Conservation (phyloP, 2,329 filamentous ascomycete species). For the Colletotrichum tamarilloi region DNA sequence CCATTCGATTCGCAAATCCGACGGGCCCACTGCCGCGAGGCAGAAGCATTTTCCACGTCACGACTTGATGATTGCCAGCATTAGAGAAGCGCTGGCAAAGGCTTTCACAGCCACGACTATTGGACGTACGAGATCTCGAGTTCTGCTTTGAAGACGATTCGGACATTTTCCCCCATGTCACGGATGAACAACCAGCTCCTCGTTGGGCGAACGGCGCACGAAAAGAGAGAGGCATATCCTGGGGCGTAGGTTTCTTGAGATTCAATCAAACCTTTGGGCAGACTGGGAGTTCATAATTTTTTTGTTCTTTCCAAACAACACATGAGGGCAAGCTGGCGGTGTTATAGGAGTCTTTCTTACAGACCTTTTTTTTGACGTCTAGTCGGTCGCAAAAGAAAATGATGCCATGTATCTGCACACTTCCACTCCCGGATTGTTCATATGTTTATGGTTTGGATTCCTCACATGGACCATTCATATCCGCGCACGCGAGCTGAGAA, state of each 20-base stretch:
- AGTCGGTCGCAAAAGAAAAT: constrained; percentile 31
- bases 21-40: constrained; percentile 31
- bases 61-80: constrained; percentile 37
- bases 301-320: constrained; percentile 34
- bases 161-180: constrained; percentile 32
- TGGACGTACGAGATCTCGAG: constrained; percentile 35
- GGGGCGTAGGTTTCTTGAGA: constrained; percentile 36
- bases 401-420: constrained; percentile 33
- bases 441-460: constrained; percentile 5
- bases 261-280: constrained; percentile 35
- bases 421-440: constrained; percentile 1
- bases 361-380: constrained; percentile 31
- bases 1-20: constrained; percentile 23
- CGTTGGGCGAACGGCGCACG: constrained; percentile 37
- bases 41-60: constrained; percentile 36
- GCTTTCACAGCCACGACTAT: constrained; percentile 31
- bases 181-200: constrained; percentile 33
- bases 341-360: constrained; percentile 32
- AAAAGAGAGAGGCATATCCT: constrained; percentile 37
- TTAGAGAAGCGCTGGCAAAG: constrained; percentile 36
- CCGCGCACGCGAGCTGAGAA: background rate
- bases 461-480: constrained; percentile 3
- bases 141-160: constrained; percentile 36
- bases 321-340: constrained; percentile 36
- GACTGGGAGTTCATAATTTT: constrained; percentile 32